A percentile compares a stretch with the other conserved stretches of the same genome.
phyloP scores from a whole-genome alignment of 2,329 filamentous ascomycete genomes.

The Fusarium bactridioides region DNA sequence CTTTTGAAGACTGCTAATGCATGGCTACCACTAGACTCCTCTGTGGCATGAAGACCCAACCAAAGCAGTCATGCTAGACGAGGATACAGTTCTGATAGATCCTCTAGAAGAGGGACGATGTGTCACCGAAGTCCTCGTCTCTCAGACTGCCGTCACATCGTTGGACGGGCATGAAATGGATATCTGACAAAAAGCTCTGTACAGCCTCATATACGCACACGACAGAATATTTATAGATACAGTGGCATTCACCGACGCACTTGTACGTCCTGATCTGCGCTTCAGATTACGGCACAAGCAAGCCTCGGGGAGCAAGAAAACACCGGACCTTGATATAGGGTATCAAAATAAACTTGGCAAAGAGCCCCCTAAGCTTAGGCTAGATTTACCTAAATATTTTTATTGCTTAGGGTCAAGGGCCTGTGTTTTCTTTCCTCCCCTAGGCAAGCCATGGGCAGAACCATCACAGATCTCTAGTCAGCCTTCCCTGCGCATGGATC shows the following conservation, averaged over 20 bases:
- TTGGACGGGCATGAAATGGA: neutral
- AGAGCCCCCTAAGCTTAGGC: too few species aligned
- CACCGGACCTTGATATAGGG: too few species aligned
- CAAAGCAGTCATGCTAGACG: conserved; percentile 40
- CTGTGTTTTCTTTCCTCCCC: too few species aligned
- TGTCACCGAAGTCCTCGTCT: neutral
- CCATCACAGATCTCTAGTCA: conserved; percentile 13
- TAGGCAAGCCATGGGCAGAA: neutral
- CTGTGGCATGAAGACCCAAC: conserved; percentile 46
- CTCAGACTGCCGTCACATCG: neutral
- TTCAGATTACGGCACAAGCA: conserved; percentile 9
- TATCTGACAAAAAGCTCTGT: neutral
- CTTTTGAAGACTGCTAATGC: neutral
- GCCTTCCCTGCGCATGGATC: conserved; percentile 21
- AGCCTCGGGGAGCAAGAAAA: neutral
- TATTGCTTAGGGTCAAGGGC: too few species aligned
- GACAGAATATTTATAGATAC: conserved; percentile 1
- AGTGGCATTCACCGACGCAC: neutral
- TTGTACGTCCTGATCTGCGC: neutral
- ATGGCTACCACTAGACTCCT: conserved; percentile 39
- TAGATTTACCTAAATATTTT: too few species aligned
- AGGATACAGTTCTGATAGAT: conserved; percentile 41
- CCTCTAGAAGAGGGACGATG: conserved; percentile 38
- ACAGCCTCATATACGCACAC: neutral
- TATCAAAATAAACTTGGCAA: too few species aligned